A percentile compares a stretch with the other conserved stretches of the same genome.
Evolutionary conservation across 1,284 basidiomycete species (phyloP).

Genomic region (Trichosporon ovoides): DNA sequence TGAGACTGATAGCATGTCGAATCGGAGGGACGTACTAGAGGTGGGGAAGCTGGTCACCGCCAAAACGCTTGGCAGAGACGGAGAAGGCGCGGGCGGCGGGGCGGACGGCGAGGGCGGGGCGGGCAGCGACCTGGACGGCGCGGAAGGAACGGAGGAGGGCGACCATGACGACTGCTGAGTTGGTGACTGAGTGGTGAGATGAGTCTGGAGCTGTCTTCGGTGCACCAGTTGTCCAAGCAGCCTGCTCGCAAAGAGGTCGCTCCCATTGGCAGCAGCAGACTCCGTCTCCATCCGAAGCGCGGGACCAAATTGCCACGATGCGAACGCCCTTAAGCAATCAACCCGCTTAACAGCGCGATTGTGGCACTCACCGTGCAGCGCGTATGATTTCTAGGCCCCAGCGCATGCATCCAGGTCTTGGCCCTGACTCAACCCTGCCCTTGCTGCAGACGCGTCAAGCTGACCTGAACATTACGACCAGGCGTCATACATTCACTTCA

Average conservation of each 20-base stretch:
- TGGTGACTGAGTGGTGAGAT: constrained; percentile 11
- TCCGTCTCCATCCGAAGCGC: background rate
- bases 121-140: constrained; percentile 23
- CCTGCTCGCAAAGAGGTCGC: constrained; percentile 6
- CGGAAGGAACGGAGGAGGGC: constrained; percentile 39
- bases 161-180: constrained; percentile 25
- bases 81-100: constrained; percentile 36
- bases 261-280: constrained; percentile 4
- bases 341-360: background rate
- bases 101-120: constrained; percentile 21
- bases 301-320: background rate
- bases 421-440: constrained; percentile 3
- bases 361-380: too few relatives aligned
- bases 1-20: too few relatives aligned
- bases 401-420: background rate
- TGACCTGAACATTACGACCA: constrained; percentile 2
- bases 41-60: constrained; percentile 35
- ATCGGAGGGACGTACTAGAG: constrained; percentile 18
- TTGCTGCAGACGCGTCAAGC: background rate
- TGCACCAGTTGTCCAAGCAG: background rate
- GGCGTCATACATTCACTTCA: background rate
- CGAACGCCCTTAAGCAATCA: background rate
- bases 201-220: background rate
- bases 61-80: constrained; percentile 30
- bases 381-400: background rate